Percentiles rank a stretch among this genome's conserved stretches.
Evolutionary conservation across 2,329 filamentous ascomycete species (phyloP).

Genomic region (Colletotrichum incanum): DNA sequence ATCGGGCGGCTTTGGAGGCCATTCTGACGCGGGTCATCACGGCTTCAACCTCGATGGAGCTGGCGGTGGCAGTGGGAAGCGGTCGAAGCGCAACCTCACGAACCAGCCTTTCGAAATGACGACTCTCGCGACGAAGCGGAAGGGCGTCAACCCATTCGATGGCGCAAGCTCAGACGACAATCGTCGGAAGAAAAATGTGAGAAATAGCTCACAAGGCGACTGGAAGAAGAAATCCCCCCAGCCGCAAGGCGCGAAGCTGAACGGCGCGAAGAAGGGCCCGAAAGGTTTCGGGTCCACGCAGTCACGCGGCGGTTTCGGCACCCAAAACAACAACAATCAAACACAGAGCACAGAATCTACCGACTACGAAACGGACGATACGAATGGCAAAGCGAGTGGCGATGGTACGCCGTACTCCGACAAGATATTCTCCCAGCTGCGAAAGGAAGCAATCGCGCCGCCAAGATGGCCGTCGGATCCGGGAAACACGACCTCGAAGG

Average conservation of each 20-base stretch:
- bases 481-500: constrained; percentile 64
- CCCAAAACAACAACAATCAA: constrained; percentile 22
- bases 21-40: constrained; percentile 16
- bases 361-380: constrained; percentile 45
- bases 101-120: constrained; percentile 48
- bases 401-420: constrained; percentile 60
- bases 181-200: constrained; percentile 44
- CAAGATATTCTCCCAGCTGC: constrained; percentile 67
- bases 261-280: constrained; percentile 32
- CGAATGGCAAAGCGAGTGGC: constrained; percentile 14
- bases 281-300: constrained; percentile 35
- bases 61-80: constrained; percentile 49
- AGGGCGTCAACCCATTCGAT: constrained; percentile 48
- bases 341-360: constrained; percentile 12
- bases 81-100: constrained; percentile 47
- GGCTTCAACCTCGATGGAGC: constrained; percentile 53
- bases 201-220: constrained; percentile 40
- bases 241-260: constrained; percentile 30
- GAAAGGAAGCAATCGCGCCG: constrained; percentile 68
- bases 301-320: constrained; percentile 35
- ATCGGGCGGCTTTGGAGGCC: constrained; percentile 30
- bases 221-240: constrained; percentile 46
- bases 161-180: constrained; percentile 45
- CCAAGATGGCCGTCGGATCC: constrained; percentile 71
- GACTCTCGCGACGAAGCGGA: constrained; percentile 47